Evolutionary conservation across 148 eudicot species (phyloP).

Genomic region (Silene uniflora): DNA sequence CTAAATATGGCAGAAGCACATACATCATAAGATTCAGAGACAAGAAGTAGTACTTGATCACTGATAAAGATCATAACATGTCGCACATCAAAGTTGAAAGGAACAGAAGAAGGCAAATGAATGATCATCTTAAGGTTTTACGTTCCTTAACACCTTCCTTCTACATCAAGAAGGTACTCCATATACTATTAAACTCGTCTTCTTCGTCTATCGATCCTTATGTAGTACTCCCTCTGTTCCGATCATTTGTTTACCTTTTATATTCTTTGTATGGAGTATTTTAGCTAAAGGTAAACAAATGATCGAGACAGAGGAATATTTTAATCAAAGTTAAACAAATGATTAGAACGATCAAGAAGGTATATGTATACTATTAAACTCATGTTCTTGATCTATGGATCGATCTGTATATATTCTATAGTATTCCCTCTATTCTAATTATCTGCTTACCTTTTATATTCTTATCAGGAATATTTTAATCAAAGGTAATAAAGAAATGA

Average conservation of each 20-base stretch:
- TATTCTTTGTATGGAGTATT: too few species aligned
- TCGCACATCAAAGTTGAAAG: conserved; percentile 95
- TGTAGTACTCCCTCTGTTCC: too few species aligned
- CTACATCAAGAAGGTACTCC: conserved; percentile 80
- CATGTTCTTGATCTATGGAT: neutral
- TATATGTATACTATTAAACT: conserved; percentile 9
- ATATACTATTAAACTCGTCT: neutral
- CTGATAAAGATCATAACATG: conserved; percentile 31
- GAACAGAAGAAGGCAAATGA: conserved; percentile 93
- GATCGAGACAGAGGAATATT: too few species aligned
- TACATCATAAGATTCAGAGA: neutral
- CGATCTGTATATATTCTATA: neutral
- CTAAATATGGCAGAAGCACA: conserved; percentile 10
- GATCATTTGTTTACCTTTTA: neutral
- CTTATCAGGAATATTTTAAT: too few species aligned
- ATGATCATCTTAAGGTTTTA: conserved; percentile 85
- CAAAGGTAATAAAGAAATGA: too few species aligned
- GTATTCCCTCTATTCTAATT: neutral
- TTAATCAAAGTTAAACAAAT: too few species aligned
- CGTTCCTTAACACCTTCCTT: conserved; percentile 87
- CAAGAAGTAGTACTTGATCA: neutral
- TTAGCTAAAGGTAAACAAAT: too few species aligned
- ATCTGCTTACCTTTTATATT: too few species aligned
- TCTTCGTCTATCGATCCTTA: too few species aligned
- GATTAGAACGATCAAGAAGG: conserved; percentile 55